Evolutionary conservation across 2,329 filamentous ascomycete genomes (phyloP), one percentile per base, ranked within the genome.

Genomic region (Epichloe hybrida): DNA sequence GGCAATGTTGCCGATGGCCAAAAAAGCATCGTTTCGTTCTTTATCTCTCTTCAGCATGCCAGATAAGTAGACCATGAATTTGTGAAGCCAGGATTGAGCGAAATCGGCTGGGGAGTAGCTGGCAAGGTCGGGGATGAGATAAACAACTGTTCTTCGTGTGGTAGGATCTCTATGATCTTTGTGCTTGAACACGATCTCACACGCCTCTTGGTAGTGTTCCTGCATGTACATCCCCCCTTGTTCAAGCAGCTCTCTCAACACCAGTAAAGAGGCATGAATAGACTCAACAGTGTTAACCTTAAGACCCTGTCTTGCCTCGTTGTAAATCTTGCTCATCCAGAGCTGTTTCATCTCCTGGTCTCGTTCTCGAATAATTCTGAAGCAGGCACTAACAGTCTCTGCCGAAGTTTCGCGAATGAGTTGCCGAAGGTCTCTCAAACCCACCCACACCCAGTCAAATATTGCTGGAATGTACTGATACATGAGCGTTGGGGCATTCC

Each of bases 141-240:
- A 77, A 38, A 97, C 88, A 35, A 97, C 86, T 6, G 95, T 94
- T 60, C 86, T 86, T 50, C 91, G 80, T 58, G 97, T 93, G 37
- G 89, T 85, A 4, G 81, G 73, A 59, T 98, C 94, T 50, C 88
- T 81, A 59, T 97, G 88, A 59, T 98, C 93, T 66, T 95, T 95
- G 66, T 95, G 87, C 55, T 86, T 85, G 57, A 91, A 83, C 37
- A 96, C 87, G 55, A 93, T 90, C 55, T 98, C 93, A 64, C 91
- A 97, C 11, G 88, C 84, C 59, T 95, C 88, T 52, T 84, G 81
- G 66, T 97, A 98, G 63, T 90, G 82, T 39, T 90, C 87, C 61
- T 95, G 89, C 93, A 98, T 97, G 67, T 95, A 98, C 91, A 98
- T 98, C 59, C 89, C 90, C 49, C 93, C 93, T 64, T 95, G 91